These are phyloP conservation scores for Entophlyctis helioformis DNA, from an alignment of 192 early-diverging fungal genomes.

Conservation along the genomic window DNA sequence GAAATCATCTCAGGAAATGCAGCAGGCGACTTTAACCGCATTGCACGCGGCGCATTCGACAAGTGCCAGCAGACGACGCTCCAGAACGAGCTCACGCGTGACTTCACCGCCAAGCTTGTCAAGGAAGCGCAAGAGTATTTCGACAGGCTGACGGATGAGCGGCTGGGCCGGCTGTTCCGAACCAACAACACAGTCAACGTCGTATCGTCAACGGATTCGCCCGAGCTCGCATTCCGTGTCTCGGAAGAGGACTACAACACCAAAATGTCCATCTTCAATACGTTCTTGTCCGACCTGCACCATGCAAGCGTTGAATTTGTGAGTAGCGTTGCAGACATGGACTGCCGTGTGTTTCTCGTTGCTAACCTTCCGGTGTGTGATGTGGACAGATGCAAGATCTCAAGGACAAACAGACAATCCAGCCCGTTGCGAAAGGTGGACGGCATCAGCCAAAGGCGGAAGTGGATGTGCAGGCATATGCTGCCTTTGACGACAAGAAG, in stretches of 20 bases:
- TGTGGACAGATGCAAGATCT: conserved; percentile 3
- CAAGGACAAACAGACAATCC: too few species aligned
- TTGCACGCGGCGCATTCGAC: conserved; percentile 36
- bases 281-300: conserved; percentile 32
- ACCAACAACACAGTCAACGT: too few species aligned
- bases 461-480: neutral
- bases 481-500: conserved; percentile 14
- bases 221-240: conserved; percentile 26
- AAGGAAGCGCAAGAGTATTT: conserved; percentile 18
- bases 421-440: conserved; percentile 6
- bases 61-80: conserved; percentile 30
- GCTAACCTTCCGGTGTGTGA: neutral
- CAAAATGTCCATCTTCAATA: conserved; percentile 27
- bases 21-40: conserved; percentile 32
- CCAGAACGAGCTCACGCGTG: conserved; percentile 29
- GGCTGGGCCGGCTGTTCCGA: conserved; percentile 36
- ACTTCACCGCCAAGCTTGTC: conserved; percentile 23
- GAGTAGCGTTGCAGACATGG: too few species aligned
- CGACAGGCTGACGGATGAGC: conserved; percentile 32
- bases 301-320: conserved; percentile 22
- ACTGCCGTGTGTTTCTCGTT: conserved; percentile 2
- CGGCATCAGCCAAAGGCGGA: neutral
- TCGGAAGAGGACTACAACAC: conserved; percentile 31
- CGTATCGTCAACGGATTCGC: too few species aligned
- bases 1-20: conserved; percentile 27